A percentile compares a stretch with the other conserved stretches of the same genome.
Evolutionary conservation across 331 rosid genomes (phyloP).

Genomic region (Quercus lobata): DNA sequence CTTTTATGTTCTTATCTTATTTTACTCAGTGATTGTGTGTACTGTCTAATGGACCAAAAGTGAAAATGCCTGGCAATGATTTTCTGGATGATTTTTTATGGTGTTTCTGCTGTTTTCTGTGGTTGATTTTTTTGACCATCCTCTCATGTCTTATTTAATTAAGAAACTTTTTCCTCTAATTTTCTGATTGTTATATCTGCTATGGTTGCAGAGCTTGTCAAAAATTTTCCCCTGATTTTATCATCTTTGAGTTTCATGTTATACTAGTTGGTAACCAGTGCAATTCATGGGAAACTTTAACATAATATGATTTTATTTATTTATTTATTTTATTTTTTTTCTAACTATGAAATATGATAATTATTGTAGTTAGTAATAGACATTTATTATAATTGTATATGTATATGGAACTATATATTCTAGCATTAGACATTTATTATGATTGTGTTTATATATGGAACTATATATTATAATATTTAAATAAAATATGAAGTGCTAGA

Average conservation of each 20-base stretch:
- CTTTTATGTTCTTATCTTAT: conserved; percentile 1
- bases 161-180: neutral
- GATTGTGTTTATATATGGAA: too few species aligned
- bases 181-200: neutral
- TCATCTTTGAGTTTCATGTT: neutral
- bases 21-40: neutral
- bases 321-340: too few species aligned
- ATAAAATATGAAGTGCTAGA: too few species aligned
- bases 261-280: neutral
- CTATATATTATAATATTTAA: too few species aligned
- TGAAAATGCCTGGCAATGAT: neutral
- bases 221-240: neutral
- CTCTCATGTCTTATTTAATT: neutral
- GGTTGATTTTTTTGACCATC: neutral
- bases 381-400: too few species aligned
- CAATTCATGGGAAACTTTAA: too few species aligned
- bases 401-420: too few species aligned
- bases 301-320: too few species aligned
- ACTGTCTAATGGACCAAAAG: neutral
- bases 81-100: neutral
- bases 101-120: neutral
- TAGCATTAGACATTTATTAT: too few species aligned
- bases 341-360: too few species aligned
- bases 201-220: conserved; percentile 5
- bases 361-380: too few species aligned